phyloP scores from a whole-genome alignment of 2,329 filamentous ascomycete genomes.

The Microdochium bolleyi region DNA sequence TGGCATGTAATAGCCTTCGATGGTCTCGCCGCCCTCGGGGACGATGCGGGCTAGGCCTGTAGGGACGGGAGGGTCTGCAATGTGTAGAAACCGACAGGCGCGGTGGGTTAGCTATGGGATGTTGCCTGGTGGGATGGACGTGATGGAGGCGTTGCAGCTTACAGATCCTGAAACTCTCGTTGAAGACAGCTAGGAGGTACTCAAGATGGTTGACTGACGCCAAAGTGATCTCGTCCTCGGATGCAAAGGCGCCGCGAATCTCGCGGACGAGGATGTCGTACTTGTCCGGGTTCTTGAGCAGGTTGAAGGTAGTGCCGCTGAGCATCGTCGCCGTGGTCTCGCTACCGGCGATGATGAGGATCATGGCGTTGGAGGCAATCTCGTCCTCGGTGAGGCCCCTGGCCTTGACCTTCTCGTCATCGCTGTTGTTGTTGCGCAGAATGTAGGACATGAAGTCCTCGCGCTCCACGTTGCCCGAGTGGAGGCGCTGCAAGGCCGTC shows the following conservation, averaged over 20 bases:
- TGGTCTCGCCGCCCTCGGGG: not conserved
- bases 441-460: not conserved
- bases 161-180: constrained; percentile 19
- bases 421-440: not conserved
- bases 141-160: not conserved
- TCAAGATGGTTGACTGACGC: constrained; percentile 12
- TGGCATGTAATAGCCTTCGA: not conserved
- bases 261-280: constrained; percentile 27
- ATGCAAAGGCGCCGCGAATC: constrained; percentile 26
- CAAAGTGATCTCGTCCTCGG: constrained; percentile 19
- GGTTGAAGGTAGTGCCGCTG: constrained; percentile 26
- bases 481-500: not conserved
- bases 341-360: constrained; percentile 35
- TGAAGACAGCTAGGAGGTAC: constrained; percentile 19
- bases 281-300: constrained; percentile 26
- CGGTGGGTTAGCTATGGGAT: not conserved
- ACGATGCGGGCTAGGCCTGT: not conserved
- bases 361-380: constrained; percentile 13
- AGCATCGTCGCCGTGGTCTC: constrained; percentile 43
- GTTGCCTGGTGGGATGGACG: not conserved
- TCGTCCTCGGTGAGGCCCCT: constrained; percentile 9
- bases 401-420: not conserved
- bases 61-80: constrained; percentile 10
- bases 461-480: not conserved
- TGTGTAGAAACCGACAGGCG: not conserved